These are phyloP conservation scores for Amphichorda felina DNA, from an alignment of 2,329 filamentous ascomycete genomes.

Conservation along the genomic window DNA sequence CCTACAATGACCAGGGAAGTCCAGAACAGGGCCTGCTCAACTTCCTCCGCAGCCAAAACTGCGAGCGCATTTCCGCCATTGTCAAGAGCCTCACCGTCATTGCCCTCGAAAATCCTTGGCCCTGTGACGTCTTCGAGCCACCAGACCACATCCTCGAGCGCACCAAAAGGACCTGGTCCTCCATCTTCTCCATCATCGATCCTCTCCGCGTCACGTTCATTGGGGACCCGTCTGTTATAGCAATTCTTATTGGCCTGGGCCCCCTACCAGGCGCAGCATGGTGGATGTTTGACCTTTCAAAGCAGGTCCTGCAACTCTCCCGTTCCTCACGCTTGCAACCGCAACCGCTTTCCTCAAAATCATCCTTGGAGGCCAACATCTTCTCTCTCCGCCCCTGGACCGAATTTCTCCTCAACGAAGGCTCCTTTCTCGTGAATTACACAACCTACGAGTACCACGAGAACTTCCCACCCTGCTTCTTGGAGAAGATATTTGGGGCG, in stretches of 20 bases:
- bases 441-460: neutral
- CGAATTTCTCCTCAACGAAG: neutral
- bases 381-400: neutral
- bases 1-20: slow-evolving; percentile 8
- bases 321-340: neutral
- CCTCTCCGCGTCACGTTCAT: neutral
- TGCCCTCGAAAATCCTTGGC: neutral
- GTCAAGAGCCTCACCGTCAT: neutral
- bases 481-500: neutral
- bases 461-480: neutral
- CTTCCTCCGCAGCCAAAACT: neutral
- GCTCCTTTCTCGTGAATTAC: neutral
- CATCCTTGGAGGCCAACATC: neutral
- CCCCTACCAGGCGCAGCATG: neutral
- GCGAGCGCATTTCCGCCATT: too few species aligned
- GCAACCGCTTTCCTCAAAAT: too few species aligned
- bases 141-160: neutral
- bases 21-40: slow-evolving; percentile 14
- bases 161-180: neutral
- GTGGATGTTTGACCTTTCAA: neutral
- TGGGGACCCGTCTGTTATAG: neutral
- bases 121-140: slow-evolving; percentile 7
- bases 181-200: neutral
- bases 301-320: neutral
- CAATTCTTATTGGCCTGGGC: neutral